phyloP scores from a whole-genome alignment of 768 basidiomycete genomes.

The Lenzites betulinus region DNA sequence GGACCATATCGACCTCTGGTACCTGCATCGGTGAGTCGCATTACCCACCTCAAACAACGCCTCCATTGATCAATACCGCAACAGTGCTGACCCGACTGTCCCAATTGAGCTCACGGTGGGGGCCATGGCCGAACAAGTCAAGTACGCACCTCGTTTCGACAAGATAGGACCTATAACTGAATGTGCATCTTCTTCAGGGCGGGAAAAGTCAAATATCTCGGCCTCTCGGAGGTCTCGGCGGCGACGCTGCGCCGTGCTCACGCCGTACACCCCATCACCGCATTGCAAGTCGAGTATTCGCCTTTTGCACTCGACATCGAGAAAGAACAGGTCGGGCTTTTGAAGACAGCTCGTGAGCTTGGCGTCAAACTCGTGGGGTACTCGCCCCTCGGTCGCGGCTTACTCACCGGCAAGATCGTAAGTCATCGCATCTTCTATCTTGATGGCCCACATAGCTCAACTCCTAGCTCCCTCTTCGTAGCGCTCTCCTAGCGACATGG shows the following conservation, averaged over 20 bases:
- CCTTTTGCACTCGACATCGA: conserved; percentile 41
- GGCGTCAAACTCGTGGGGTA: conserved; percentile 45
- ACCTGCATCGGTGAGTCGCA: conserved; percentile 31
- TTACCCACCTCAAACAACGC: not conserved
- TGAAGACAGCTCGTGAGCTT: conserved; percentile 40
- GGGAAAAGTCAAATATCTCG: conserved; percentile 39
- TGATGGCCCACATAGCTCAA: not conserved
- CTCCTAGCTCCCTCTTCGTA: not conserved
- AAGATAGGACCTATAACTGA: conserved; percentile 31
- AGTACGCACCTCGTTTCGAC: conserved; percentile 22
- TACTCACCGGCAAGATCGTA: conserved; percentile 49
- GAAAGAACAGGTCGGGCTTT: conserved; percentile 33
- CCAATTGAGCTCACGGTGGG: conserved; percentile 19
- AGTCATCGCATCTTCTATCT: conserved; percentile 1
- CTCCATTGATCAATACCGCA: conserved; percentile 3
- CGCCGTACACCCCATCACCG: conserved; percentile 39
- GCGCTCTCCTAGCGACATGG: not conserved
- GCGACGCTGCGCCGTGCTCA: conserved; percentile 38
- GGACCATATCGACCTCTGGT: conserved; percentile 36
- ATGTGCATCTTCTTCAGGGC: conserved; percentile 27
- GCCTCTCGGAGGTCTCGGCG: conserved; percentile 38
- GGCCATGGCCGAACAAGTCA: conserved; percentile 33
- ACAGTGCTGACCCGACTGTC: not conserved
- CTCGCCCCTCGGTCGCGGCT: conserved; percentile 50
- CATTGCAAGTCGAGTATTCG: conserved; percentile 41